These are phyloP conservation scores for Mastigamoeba balamuthi DNA, from an alignment of 78 protist species.

Conservation along the genomic window DNA sequence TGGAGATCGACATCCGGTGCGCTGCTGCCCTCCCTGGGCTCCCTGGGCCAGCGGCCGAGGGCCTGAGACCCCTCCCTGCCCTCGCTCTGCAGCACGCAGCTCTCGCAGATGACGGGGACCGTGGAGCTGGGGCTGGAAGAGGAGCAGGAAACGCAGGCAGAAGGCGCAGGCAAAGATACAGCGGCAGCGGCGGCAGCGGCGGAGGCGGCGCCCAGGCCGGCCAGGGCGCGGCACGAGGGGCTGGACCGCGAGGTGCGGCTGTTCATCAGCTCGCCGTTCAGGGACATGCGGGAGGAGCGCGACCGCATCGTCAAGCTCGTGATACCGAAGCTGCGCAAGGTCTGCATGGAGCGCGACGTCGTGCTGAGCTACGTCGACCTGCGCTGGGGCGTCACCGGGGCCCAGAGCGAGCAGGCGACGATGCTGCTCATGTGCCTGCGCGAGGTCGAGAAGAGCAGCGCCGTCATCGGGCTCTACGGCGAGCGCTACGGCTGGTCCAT, in stretches of 20 bases:
- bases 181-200: not conserved
- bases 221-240: not conserved
- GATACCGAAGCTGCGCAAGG: slow-evolving; percentile 41
- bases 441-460: slow-evolving; percentile 30
- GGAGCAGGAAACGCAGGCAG: not conserved
- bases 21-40: too few species aligned
- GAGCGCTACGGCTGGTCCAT: slow-evolving; percentile 54
- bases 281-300: slow-evolving; percentile 48
- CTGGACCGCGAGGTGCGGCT: slow-evolving; percentile 30
- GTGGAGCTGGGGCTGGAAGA: not conserved
- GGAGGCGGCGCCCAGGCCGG: not conserved
- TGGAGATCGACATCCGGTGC: slow-evolving; percentile 15
- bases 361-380: slow-evolving; percentile 34
- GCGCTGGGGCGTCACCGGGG: slow-evolving; percentile 54
- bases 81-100: not conserved
- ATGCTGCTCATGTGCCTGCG: slow-evolving; percentile 35
- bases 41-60: too few species aligned
- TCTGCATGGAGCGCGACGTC: slow-evolving; percentile 40
- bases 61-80: too few species aligned
- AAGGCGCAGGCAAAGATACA: not conserved
- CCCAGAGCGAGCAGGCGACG: slow-evolving; percentile 20
- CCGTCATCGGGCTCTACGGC: slow-evolving; percentile 39
- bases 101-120: not conserved
- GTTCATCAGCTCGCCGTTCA: slow-evolving; percentile 47
- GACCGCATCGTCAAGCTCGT: slow-evolving; percentile 50